Base-by-base conservation (phyloP, 257 asterid species). In the Fraxinus anomala region DNA sequence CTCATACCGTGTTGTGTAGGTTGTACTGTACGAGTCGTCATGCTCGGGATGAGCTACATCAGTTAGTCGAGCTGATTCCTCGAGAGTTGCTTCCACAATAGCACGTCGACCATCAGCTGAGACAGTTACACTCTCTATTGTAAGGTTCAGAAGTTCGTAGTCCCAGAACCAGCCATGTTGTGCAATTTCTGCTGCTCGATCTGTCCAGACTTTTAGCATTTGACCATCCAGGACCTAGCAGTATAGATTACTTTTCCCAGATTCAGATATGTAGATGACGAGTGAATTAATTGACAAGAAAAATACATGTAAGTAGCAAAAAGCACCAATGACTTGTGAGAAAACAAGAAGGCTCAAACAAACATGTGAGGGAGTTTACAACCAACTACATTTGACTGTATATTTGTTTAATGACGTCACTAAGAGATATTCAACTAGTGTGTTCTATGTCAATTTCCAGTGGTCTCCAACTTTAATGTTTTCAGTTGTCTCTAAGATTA, bases 121-220 rank as follows among this genome's bases (percentile, higher is more conserved):
- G 56, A 95, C 91, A 4, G 98, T 93, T 71, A 93, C 93, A 30
- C 99, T 93, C 61, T 95, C 99, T 73, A 95, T 87, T 75, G 77
- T 87, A 31, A 95, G 97, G 88, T 88, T 90, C 77, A 82, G 72
- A 71, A 95, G 91, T 12, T 87, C 79, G 83, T 93, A 93, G 42
- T 90, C 85, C 99, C 98, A 95, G 77, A 88, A 95, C 99, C 97
- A 95, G 47, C 97, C 98, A 26, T 85, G 97, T 82, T 89, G 88
- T 21, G 91, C 89, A 24, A 95, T 88, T 89, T 93, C 99, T 51
- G 90, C 83, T 30, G 94, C 97, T 54, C 89, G 89, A 37, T 95
- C 98, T 0, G 90, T 87, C 99, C 99, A 93, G 65, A 91, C 85
- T 88, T 88, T 93, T 71, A 95, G 93, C 99, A 95, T 93, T 83